Evolutionary conservation across 116 monocot species (phyloP).

Genomic region (Cymodocea nodosa): DNA sequence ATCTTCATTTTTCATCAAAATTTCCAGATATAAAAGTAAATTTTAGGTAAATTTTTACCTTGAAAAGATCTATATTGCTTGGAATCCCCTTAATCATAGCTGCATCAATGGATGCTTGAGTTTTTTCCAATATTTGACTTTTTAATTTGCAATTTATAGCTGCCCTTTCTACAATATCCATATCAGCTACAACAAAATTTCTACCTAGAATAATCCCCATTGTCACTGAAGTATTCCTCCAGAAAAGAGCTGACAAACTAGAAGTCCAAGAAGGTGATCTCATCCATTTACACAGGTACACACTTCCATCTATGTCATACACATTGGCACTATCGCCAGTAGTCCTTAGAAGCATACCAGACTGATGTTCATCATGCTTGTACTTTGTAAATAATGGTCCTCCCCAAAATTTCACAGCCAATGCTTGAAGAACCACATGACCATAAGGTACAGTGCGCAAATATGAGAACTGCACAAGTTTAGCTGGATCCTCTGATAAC

Average conservation of each 20-base stretch:
- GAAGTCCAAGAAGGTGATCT: conserved; percentile 62
- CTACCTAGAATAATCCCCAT: conserved; percentile 68
- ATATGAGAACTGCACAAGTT: conserved; percentile 79
- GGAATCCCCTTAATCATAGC: conserved; percentile 95
- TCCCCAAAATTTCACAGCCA: conserved; percentile 90
- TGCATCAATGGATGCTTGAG: conserved; percentile 84
- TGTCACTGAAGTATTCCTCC: conserved; percentile 50
- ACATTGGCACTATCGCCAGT: conserved; percentile 27
- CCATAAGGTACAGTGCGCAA: conserved; percentile 64
- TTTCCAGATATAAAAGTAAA: background rate
- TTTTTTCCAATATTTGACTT: conserved; percentile 65
- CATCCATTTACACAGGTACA: conserved; percentile 87
- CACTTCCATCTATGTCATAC: conserved; percentile 83
- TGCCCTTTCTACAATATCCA: conserved; percentile 66
- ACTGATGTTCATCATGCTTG: conserved; percentile 13
- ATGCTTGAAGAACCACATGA: conserved; percentile 82
- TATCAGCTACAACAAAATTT: conserved; percentile 70
- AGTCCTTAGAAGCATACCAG: conserved; percentile 18
- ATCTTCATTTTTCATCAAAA: too few species aligned
- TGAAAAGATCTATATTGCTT: conserved; percentile 96
- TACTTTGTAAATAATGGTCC: conserved; percentile 60
- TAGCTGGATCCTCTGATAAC: conserved; percentile 75
- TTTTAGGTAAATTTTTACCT: conserved; percentile 27
- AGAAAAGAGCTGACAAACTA: conserved; percentile 53
- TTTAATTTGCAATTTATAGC: conserved; percentile 62